phyloP scores from a whole-genome alignment of 2,329 filamentous ascomycete species.

The Calonectria leucothoes region DNA sequence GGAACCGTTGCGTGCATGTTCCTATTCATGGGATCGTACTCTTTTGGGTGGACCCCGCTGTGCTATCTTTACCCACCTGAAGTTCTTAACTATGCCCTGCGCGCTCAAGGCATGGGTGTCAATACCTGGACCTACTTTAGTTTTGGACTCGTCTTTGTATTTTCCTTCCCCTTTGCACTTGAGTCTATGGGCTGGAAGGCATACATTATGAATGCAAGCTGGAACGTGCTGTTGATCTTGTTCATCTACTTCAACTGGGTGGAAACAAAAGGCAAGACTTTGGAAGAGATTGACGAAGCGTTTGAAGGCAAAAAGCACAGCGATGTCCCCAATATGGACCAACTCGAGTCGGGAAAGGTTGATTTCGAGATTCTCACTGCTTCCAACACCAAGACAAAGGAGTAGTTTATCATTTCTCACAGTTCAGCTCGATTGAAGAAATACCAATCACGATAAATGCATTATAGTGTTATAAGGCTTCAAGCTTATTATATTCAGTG shows the following conservation, averaged over 20 bases:
- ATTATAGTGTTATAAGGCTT: background rate
- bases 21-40: constrained; percentile 62
- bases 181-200: constrained; percentile 37
- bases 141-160: constrained; percentile 23
- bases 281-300: constrained; percentile 38
- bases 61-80: constrained; percentile 58
- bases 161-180: constrained; percentile 33
- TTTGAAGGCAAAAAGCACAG: constrained; percentile 32
- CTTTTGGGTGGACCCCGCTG: constrained; percentile 46
- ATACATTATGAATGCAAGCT: constrained; percentile 41
- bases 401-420: background rate
- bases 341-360: background rate
- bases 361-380: background rate
- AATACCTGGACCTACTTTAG: constrained; percentile 28
- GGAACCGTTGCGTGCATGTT: constrained; percentile 59
- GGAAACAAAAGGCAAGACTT: constrained; percentile 32
- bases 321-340: background rate
- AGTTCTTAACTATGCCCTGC: constrained; percentile 59
- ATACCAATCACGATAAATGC: background rate
- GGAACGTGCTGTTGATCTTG: background rate
- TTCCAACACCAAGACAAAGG: background rate
- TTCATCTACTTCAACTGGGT: constrained; percentile 37
- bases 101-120: constrained; percentile 48
- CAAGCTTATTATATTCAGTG: constrained; percentile 3
- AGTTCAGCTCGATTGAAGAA: too few species aligned